Evolutionary conservation across 1,139 yeast species (phyloP).

Genomic region (Saccharomyces hybrid): DNA sequence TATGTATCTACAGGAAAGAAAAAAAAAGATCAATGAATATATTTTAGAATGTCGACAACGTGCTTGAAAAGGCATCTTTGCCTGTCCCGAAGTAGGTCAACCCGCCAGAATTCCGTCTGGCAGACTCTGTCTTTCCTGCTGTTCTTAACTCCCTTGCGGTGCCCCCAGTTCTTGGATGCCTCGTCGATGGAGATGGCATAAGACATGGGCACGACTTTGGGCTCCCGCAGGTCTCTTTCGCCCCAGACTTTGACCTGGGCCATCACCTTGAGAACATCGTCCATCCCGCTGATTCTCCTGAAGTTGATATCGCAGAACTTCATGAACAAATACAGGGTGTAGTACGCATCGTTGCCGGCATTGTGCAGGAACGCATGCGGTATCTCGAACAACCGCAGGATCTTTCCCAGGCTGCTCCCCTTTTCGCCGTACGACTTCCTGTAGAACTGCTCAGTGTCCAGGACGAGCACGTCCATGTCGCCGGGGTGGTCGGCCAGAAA

Average conservation of each 20-base stretch:
- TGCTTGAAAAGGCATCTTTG: conserved; percentile 12
- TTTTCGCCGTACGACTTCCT: conserved; percentile 37
- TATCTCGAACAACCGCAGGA: conserved; percentile 45
- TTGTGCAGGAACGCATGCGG: conserved; percentile 65
- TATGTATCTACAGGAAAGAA: not conserved
- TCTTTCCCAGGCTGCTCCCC: conserved; percentile 46
- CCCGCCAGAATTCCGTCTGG: conserved; percentile 31
- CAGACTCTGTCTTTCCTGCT: conserved; percentile 19
- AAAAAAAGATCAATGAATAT: not conserved
- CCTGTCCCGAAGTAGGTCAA: conserved; percentile 22
- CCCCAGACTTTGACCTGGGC: conserved; percentile 17
- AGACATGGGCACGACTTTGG: conserved; percentile 29
- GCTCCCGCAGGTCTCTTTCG: conserved; percentile 23
- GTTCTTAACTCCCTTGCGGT: conserved; percentile 6
- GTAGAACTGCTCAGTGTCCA: conserved; percentile 53
- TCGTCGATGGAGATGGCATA: conserved; percentile 21
- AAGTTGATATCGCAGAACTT: conserved; percentile 48
- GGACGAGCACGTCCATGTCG: conserved; percentile 11
- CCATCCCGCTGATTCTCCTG: conserved; percentile 33
- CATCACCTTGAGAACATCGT: conserved; percentile 23
- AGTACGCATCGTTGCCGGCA: conserved; percentile 77
- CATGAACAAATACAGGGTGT: conserved; percentile 49
- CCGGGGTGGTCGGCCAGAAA: not conserved
- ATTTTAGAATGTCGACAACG: conserved; percentile 2
- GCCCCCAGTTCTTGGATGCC: conserved; percentile 3